Base-by-base conservation (phyloP, 805 yeast species). In the Wickerhamomyces mucosus region DNA sequence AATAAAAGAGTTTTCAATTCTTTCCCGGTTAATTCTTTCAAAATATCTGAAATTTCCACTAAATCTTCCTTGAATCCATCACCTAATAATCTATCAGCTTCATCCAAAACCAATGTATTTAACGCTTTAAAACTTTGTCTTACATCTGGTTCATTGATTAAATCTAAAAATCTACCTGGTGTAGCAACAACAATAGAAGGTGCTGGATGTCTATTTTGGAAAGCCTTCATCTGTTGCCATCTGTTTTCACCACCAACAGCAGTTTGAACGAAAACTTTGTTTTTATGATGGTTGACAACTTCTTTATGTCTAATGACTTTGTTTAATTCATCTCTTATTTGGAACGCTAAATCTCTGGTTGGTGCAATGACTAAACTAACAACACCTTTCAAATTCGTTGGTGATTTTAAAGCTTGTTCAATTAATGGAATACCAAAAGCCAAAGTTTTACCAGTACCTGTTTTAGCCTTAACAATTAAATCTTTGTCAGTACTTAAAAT, bases 381-480 rank as follows among this genome's bases (percentile, higher is more conserved):
- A 14, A 74, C 78, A 26, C 59, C 53, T 5, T 53, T 48, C 13
- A 51, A 56, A 3, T 37, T 36, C 9, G 40, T 32, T 23, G 50
- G 46, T 10, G 42, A 45, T 41, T 49, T 59, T 57, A 48, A 61
- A 41, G 36, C 67, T 57, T 72, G 68, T 49, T 84, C 80, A 28
- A 84, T 59, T 10, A 82, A 59, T 3, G 96, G 96, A 26, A 88
- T 63, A 38, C 88, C 78, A 54, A 84, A 86, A 1, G 96, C 94
- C 40, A 82, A 73, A 0, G 96, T 86, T 55, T 86, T 86, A 48
- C 96, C 96, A 3, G 96, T 86, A 53, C 96, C 96, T 4, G 96
- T 86, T 54, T 84, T 84, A 18, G 96, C 96, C 47, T 94, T 68
- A 23, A 85, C 86, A 15, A 86, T 84, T 26, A 84, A 63, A 41